Evolutionary conservation across 2,329 filamentous ascomycete genomes (phyloP).

Genomic region (Tolypocladium cylindrosporum): DNA sequence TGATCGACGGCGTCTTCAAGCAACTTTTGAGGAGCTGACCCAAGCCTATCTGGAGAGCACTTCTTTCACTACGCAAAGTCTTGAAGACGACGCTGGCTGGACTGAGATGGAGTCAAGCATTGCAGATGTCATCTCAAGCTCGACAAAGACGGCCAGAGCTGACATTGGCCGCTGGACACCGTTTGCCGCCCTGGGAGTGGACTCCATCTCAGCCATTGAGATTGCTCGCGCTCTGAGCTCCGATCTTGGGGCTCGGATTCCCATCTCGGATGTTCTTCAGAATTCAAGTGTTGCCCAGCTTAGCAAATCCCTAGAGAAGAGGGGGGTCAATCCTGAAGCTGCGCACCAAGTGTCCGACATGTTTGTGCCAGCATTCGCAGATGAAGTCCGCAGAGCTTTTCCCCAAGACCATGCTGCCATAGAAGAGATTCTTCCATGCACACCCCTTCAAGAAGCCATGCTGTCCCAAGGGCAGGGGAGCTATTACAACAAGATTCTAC

Average conservation of each 20-base stretch:
- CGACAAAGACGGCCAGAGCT: slow-evolving; percentile 32
- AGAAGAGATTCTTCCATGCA: slow-evolving; percentile 63
- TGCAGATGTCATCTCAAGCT: slow-evolving; percentile 40
- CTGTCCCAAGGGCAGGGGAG: slow-evolving; percentile 42
- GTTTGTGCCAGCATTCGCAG: slow-evolving; percentile 13
- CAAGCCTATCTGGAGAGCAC: slow-evolving; percentile 30
- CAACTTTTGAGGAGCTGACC: slow-evolving; percentile 35
- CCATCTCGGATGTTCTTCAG: slow-evolving; percentile 61
- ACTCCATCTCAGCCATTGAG: slow-evolving; percentile 73
- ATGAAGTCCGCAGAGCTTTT: slow-evolving; percentile 1
- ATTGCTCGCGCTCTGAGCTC: slow-evolving; percentile 49
- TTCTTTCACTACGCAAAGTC: slow-evolving; percentile 14
- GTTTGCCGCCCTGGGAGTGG: slow-evolving; percentile 68
- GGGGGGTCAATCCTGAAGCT: not conserved
- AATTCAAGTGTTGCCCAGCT: slow-evolving; percentile 57
- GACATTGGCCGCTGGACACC: slow-evolving; percentile 56
- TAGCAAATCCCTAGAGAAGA: slow-evolving; percentile 19
- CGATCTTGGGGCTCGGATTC: slow-evolving; percentile 34
- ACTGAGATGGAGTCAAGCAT: slow-evolving; percentile 46
- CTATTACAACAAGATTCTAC: slow-evolving; percentile 65
- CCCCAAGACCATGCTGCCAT: slow-evolving; percentile 23
- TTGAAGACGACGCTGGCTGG: slow-evolving; percentile 31
- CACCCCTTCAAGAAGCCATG: slow-evolving; percentile 83
- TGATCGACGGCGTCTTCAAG: slow-evolving; percentile 46
- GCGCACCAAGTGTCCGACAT: slow-evolving; percentile 13